A percentile compares a stretch with the other conserved stretches of the same genome.
Conservation (phyloP, 176 grass and related monocot species). For the Miscanthus lutarioriparius region DNA sequence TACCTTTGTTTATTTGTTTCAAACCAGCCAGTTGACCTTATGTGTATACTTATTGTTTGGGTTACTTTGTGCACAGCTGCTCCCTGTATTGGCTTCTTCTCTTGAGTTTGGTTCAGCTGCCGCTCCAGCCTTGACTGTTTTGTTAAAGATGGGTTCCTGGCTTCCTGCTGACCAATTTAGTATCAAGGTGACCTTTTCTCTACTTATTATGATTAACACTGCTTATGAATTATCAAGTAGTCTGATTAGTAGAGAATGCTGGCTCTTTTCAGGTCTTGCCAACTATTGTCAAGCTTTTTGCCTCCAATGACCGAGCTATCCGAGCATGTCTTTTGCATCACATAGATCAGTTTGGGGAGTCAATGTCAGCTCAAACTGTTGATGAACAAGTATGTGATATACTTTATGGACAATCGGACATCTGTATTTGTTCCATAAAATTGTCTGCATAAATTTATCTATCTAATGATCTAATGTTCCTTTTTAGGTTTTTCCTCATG, state of each 20-base stretch:
- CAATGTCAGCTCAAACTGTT: conserved; percentile 83
- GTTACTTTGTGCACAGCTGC: conserved; percentile 58
- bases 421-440: conserved; percentile 12
- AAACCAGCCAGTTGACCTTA: conserved; percentile 1
- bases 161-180: conserved; percentile 89
- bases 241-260: conserved; percentile 29
- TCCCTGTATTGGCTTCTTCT: conserved; percentile 87
- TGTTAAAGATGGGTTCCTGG: conserved; percentile 97
- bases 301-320: conserved; percentile 93
- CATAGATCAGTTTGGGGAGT: conserved; percentile 98
- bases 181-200: conserved; percentile 59
- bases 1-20: conserved; percentile 1
- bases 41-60: conserved; percentile 23
- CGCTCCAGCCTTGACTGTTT: conserved; percentile 91
- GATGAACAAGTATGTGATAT: conserved; percentile 88
- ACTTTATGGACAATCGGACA: not conserved
- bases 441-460: conserved; percentile 41
- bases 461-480: conserved; percentile 23
- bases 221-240: not conserved
- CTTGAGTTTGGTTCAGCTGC: conserved; percentile 98
- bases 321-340: conserved; percentile 96
- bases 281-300: conserved; percentile 98
- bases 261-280: conserved; percentile 73
- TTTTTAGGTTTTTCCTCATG: conserved; percentile 88
- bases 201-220: conserved; percentile 15